phyloP scores from a whole-genome alignment of 2,329 filamentous ascomycete species.

The Penicillium capsulatum region DNA sequence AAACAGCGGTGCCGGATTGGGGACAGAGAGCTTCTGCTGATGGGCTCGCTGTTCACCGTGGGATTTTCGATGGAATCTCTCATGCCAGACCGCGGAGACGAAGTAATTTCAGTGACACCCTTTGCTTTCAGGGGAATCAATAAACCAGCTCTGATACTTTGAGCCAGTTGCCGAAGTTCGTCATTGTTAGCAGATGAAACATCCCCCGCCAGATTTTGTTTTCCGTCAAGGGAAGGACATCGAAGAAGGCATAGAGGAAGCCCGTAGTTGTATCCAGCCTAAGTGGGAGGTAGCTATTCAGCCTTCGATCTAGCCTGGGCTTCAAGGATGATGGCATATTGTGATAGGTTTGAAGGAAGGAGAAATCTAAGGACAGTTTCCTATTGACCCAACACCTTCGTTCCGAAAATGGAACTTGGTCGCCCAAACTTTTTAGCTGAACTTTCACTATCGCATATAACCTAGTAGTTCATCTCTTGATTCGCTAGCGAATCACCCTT shows the following conservation, averaged over 20 bases:
- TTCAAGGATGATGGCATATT: no score
- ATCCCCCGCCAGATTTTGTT: constrained; percentile 15
- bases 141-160: constrained; percentile 15
- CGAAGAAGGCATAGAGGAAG: constrained; percentile 13
- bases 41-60: constrained; percentile 10
- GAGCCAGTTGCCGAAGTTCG: constrained; percentile 13
- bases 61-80: constrained; percentile 19
- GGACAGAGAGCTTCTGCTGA: background rate
- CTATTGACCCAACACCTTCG: no score
- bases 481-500: no score
- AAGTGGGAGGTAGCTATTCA: constrained; percentile 7
- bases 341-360: no score
- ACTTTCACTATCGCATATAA: no score
- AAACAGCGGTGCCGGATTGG: constrained; percentile 11
- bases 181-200: constrained; percentile 14
- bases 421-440: no score
- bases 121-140: constrained; percentile 18
- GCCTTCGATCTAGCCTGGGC: constrained; percentile 11
- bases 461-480: no score
- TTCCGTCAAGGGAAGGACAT: constrained; percentile 12
- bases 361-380: no score
- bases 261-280: constrained; percentile 8
- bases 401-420: no score
- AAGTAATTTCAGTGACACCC: constrained; percentile 11
- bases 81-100: constrained; percentile 13